These are phyloP conservation scores for Styphnolobium japonicum DNA, from an alignment of 306 rosid species.

Conservation along the genomic window DNA sequence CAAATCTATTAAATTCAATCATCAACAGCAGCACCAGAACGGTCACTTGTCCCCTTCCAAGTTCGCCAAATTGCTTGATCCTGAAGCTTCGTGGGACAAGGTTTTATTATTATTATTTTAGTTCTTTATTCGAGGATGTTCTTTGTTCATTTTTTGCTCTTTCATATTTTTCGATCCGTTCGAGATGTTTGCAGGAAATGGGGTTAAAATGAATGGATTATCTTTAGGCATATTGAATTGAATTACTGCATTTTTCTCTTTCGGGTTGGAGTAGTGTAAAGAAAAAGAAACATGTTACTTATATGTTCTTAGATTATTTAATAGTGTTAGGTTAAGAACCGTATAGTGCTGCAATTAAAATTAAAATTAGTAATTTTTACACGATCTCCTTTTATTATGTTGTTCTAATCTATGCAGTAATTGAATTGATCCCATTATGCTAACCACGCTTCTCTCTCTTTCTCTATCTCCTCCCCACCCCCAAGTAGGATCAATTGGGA, in stretches of 20 bases:
- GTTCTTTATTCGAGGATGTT: neutral
- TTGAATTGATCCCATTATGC: neutral
- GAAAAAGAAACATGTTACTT: no score
- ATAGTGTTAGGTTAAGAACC: neutral
- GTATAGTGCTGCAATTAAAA: neutral
- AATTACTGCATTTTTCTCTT: no score
- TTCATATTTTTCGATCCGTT: neutral
- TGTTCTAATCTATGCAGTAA: no score
- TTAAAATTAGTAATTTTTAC: neutral
- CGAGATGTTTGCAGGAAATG: neutral
- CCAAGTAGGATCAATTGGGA: constrained; percentile 85
- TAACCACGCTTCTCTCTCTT: neutral
- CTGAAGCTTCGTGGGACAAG: constrained; percentile 99
- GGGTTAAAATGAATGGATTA: neutral
- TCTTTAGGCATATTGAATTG: neutral
- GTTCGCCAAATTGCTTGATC: constrained; percentile 88
- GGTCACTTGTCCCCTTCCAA: constrained; percentile 92
- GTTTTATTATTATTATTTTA: constrained; percentile 36
- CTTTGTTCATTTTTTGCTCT: no score
- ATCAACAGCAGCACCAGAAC: constrained; percentile 67
- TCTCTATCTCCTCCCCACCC: neutral
- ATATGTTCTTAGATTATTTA: neutral
- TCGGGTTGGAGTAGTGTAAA: no score
- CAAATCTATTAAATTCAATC: constrained; percentile 60
- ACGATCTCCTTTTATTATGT: neutral